These are phyloP conservation scores for Alternaria ventricosa DNA, from an alignment of 2,329 filamentous ascomycete species.

Conservation along the genomic window DNA sequence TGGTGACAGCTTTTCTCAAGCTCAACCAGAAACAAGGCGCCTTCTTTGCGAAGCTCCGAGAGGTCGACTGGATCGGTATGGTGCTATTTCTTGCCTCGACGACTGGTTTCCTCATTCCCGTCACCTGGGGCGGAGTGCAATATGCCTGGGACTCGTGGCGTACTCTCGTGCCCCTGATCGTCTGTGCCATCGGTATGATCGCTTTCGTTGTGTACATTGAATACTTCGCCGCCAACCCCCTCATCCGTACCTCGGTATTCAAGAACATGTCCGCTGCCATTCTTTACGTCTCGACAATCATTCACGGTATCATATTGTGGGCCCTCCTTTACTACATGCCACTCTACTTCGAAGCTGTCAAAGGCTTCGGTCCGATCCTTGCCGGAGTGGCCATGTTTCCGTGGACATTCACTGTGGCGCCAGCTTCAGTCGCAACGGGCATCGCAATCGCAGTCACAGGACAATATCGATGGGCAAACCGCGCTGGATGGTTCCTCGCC, in stretches of 20 bases:
- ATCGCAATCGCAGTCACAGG: conserved; percentile 62
- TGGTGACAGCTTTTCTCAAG: conserved; percentile 62
- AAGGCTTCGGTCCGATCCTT: conserved; percentile 47
- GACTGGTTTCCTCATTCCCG: conserved; percentile 66
- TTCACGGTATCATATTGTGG: conserved; percentile 63
- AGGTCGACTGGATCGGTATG: conserved; percentile 69
- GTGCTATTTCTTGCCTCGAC: conserved; percentile 65
- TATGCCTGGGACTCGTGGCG: conserved; percentile 69
- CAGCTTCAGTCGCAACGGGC: conserved; percentile 63
- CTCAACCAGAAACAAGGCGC: conserved; percentile 57
- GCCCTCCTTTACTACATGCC: conserved; percentile 52
- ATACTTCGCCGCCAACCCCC: conserved; percentile 58
- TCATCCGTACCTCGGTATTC: conserved; percentile 56
- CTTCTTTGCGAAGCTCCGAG: conserved; percentile 57
- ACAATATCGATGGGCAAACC: conserved; percentile 66
- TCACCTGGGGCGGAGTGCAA: conserved; percentile 71
- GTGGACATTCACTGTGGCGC: conserved; percentile 65
- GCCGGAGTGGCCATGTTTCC: conserved; percentile 51
- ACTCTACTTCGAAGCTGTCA: conserved; percentile 52
- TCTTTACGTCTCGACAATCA: conserved; percentile 60
- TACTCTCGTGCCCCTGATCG: conserved; percentile 66
- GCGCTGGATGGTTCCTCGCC: conserved; percentile 66
- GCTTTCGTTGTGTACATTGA: conserved; percentile 64
- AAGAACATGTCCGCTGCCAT: conserved; percentile 58
- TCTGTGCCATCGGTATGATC: conserved; percentile 61